Base-by-base conservation (phyloP, 768 basidiomycete species). In the Psilocybe subaeruginosa region DNA sequence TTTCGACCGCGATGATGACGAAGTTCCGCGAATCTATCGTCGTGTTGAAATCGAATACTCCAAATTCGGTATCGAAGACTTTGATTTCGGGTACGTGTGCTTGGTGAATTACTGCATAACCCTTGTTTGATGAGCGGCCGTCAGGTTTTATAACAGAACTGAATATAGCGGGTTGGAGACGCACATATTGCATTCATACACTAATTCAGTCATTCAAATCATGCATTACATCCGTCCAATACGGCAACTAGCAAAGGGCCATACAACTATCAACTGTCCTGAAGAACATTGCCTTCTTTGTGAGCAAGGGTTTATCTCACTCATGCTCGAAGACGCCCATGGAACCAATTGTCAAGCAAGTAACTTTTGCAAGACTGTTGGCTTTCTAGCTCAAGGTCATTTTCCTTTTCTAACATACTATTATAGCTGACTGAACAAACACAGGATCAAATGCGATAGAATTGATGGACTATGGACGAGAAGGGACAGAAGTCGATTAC, bases 21-120 rank as follows among this genome's bases (percentile, higher is more conserved):
- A 86, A 30, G 84, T 95, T 51, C 93, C 96, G 0, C 85, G 83
- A 58, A 83, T 88, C 62, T 99, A 97, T 73, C 88, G 92, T 60
- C 90, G 89, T 68, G 95, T 97, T 14, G 96, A 98, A 75, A 99
- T 99, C 69, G 94, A 96, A 74, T 99, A 99, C 72, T 96, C 93
- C 41, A 97, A 96, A 69, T 99, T 99, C 69, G 97, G 97, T 3
- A 93, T 99, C 16, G 97, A 98, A 71, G 97, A 99, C 74, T 99
- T 99, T 69, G 97, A 99, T 74, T 99, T 99, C 69, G 97, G 85
- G 95, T 94, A 71, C 58, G 83, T 19, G n/a, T 23, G 12, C 1
- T 30, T 27, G 48, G 54, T 30, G 17, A 35, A 45, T 16, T 35
- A 16, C 14, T 14, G 8, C 7, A n/a, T 47, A 9, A 48, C 3